Conservation (phyloP, 2,329 filamentous ascomycete species). For the Paraconiothyrium brasiliense region DNA sequence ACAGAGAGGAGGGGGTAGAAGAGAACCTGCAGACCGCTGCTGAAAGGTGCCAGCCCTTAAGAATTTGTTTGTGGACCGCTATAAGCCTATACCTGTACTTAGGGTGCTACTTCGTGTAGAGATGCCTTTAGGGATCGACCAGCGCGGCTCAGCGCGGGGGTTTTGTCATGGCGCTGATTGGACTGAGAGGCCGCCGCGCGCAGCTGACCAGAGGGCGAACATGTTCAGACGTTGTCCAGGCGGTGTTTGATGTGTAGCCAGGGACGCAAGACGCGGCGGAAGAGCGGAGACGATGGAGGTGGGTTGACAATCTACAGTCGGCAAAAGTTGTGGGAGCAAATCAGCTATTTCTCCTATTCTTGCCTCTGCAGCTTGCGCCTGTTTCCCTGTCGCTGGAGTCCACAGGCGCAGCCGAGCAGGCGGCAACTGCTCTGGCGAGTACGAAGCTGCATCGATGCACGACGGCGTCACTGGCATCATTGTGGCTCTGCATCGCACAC, state of each 20-base stretch:
- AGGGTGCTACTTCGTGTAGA: conserved; percentile 22
- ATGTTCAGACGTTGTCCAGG: background rate
- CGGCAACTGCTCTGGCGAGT: background rate
- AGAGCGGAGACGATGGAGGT: background rate
- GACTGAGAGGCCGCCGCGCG: background rate
- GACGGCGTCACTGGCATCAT: too few relatives aligned
- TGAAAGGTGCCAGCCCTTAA: conserved; percentile 13
- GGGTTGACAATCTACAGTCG: conserved; percentile 8
- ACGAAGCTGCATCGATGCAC: background rate
- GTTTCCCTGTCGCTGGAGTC: conserved; percentile 1
- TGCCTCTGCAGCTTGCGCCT: conserved; percentile 7
- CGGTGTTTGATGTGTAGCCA: background rate
- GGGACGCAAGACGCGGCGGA: background rate
- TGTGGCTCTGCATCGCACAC: too few relatives aligned
- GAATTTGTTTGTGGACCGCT: conserved; percentile 16
- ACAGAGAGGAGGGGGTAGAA: conserved; percentile 1
- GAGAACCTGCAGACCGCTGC: conserved; percentile 1
- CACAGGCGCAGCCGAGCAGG: background rate
- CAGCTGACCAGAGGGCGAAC: conserved; percentile 1
- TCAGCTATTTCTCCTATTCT: conserved; percentile 7
- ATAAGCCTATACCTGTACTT: conserved; percentile 26
- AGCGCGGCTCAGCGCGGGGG: conserved; percentile 17
- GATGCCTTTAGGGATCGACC: conserved; percentile 21
- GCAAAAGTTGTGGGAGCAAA: conserved; percentile 9
- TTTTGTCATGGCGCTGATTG: conserved; percentile 14